Conservation (phyloP, 2,329 filamentous ascomycete genomes). For the Pseudogymnoascus sp. region DNA sequence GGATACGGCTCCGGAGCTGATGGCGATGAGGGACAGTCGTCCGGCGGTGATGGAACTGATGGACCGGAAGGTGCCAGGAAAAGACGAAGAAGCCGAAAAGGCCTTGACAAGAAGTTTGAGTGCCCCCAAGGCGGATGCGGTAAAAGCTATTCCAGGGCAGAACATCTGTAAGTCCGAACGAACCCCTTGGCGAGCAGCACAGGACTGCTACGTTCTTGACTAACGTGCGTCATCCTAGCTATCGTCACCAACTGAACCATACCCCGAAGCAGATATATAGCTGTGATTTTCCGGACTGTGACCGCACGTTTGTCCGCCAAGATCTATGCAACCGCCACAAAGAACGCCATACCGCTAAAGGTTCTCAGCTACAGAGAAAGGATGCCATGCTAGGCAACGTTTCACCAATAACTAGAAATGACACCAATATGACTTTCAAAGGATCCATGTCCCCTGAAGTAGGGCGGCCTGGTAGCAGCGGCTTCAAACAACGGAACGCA, state of each 20-base stretch:
- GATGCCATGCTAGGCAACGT: constrained; percentile 53
- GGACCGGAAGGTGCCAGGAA: constrained; percentile 32
- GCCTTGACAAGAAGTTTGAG: constrained; percentile 71
- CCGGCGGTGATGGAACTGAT: constrained; percentile 24
- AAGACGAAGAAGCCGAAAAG: constrained; percentile 65
- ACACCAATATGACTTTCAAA: constrained; percentile 12
- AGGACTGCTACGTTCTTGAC: not conserved
- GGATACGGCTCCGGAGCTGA: constrained; percentile 21
- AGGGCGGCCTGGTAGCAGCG: constrained; percentile 20
- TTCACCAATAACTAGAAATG: constrained; percentile 23
- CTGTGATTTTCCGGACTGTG: constrained; percentile 87
- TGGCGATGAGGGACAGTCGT: constrained; percentile 23
- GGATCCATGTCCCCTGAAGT: constrained; percentile 25
- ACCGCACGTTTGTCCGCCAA: constrained; percentile 83
- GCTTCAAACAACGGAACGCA: constrained; percentile 20
- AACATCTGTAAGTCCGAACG: constrained; percentile 66
- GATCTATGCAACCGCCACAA: constrained; percentile 83
- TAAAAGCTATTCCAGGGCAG: constrained; percentile 92
- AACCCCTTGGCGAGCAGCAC: constrained; percentile 14
- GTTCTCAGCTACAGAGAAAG: constrained; percentile 67
- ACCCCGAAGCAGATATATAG: constrained; percentile 90
- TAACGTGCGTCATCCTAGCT: constrained; percentile 33
- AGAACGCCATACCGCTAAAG: constrained; percentile 72
- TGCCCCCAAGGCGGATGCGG: constrained; percentile 83
- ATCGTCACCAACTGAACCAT: constrained; percentile 93